Conservation (phyloP, 768 basidiomycete genomes). For the Auricularia auricula-judae region DNA sequence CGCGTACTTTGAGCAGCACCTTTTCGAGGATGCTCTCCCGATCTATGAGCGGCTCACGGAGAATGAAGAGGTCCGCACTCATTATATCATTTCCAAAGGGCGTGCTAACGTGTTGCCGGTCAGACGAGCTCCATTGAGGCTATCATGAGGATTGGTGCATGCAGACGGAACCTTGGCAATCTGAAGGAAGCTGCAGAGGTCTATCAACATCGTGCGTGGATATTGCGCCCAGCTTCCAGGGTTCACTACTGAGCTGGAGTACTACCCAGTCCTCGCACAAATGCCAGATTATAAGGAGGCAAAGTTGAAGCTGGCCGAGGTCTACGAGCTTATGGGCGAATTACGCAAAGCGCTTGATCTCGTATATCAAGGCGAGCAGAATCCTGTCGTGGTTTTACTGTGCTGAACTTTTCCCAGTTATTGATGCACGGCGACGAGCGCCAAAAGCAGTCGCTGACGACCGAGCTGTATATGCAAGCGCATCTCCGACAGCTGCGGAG, state of each 20-base stretch:
- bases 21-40: conserved; percentile 69
- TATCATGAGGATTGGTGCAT: conserved; percentile 69
- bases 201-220: conserved; percentile 65
- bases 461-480: not conserved
- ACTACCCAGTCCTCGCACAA: conserved; percentile 9
- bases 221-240: not conserved
- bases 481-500: not conserved
- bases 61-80: conserved; percentile 45
- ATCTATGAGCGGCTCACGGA: conserved; percentile 73
- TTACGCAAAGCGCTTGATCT: conserved; percentile 73
- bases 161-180: conserved; percentile 67
- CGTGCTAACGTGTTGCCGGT: not conserved
- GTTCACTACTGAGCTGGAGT: too few relatives aligned
- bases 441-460: conserved; percentile 10
- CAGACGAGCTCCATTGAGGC: conserved; percentile 68
- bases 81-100: too few relatives aligned
- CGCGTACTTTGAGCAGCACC: conserved; percentile 63
- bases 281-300: conserved; percentile 70
- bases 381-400: not conserved
- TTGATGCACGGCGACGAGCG: conserved; percentile 20
- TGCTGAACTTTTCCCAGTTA: conserved; percentile 17
- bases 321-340: conserved; percentile 77
- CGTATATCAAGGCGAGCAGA: conserved; percentile 61
- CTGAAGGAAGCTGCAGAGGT: conserved; percentile 69
- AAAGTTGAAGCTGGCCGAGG: conserved; percentile 82